These are phyloP conservation scores for Irpex sp. DNA, from an alignment of 1,284 basidiomycete species.

Conservation along the genomic window DNA sequence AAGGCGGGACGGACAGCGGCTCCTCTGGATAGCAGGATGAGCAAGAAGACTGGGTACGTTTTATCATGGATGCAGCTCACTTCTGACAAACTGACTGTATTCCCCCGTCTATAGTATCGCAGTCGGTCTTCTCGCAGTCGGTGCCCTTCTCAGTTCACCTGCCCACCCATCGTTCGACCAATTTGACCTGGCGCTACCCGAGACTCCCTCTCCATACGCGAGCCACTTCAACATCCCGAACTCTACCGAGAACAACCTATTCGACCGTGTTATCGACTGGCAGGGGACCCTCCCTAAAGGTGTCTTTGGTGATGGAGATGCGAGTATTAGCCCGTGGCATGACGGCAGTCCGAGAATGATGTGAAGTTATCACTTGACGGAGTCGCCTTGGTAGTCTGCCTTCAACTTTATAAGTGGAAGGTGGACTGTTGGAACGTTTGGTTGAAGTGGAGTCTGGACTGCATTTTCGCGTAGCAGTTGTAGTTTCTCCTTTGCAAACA, in stretches of 20 bases:
- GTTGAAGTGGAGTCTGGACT: not conserved
- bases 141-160: conserved; percentile 4
- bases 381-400: too few species aligned
- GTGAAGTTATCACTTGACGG: not conserved
- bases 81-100: too few species aligned
- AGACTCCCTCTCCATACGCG: not conserved
- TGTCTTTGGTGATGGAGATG: not conserved
- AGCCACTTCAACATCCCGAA: not conserved
- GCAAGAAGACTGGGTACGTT: conserved; percentile 9
- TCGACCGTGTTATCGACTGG: not conserved
- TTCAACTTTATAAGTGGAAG: not conserved
- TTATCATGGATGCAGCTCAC: not conserved
- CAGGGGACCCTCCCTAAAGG: not conserved
- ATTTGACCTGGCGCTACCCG: not conserved
- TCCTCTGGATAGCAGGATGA: not conserved
- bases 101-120: not conserved
- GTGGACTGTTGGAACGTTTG: not conserved
- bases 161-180: not conserved
- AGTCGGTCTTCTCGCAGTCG: conserved; percentile 11
- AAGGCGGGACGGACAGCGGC: not conserved
- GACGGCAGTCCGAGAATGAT: not conserved
- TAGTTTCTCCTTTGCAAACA: not conserved
- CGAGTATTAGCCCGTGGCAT: not conserved
- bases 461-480: not conserved
- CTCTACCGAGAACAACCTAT: not conserved